Percentiles rank a stretch among this genome's conserved stretches.
Conservation (phyloP, 805 yeast genomes). For the Wickerhamomyces strasburgensis region DNA sequence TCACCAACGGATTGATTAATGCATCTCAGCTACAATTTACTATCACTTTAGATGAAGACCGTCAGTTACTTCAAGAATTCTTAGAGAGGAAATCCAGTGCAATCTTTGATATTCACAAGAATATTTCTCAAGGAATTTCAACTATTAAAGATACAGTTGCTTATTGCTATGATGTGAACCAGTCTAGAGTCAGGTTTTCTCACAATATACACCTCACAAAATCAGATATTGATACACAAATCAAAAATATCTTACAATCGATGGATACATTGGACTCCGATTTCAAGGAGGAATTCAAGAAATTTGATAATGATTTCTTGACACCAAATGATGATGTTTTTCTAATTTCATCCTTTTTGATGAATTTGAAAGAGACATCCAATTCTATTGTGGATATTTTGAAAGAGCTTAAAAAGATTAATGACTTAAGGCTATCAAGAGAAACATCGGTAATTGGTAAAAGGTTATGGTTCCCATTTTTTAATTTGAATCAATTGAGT, state of each 20-base stretch:
- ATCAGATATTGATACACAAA: slow-evolving; percentile 23
- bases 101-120: slow-evolving; percentile 29
- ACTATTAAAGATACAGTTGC: slow-evolving; percentile 31
- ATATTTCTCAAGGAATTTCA: slow-evolving; percentile 30
- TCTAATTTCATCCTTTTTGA: slow-evolving; percentile 42
- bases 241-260: slow-evolving; percentile 26
- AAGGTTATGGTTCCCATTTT: slow-evolving; percentile 39
- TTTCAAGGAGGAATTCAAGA: slow-evolving; percentile 31
- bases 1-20: slow-evolving; percentile 38
- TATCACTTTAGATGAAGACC: slow-evolving; percentile 26
- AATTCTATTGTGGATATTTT: slow-evolving; percentile 29
- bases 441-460: slow-evolving; percentile 35
- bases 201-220: slow-evolving; percentile 19
- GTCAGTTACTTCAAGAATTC: slow-evolving; percentile 27
- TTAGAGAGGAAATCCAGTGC: slow-evolving; percentile 29
- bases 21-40: slow-evolving; percentile 44
- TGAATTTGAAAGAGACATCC: slow-evolving; percentile 40
- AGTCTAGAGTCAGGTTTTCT: slow-evolving; percentile 1
- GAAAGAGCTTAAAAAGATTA: slow-evolving; percentile 27
- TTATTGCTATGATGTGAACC: slow-evolving; percentile 36
- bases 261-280: slow-evolving; percentile 31
- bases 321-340: slow-evolving; percentile 47
- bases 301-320: slow-evolving; percentile 26
- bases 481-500: slow-evolving; percentile 30
- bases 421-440: slow-evolving; percentile 26